These are phyloP conservation scores for Triticum urartu DNA, from an alignment of 176 grass and related monocot species.

Conservation along the genomic window DNA sequence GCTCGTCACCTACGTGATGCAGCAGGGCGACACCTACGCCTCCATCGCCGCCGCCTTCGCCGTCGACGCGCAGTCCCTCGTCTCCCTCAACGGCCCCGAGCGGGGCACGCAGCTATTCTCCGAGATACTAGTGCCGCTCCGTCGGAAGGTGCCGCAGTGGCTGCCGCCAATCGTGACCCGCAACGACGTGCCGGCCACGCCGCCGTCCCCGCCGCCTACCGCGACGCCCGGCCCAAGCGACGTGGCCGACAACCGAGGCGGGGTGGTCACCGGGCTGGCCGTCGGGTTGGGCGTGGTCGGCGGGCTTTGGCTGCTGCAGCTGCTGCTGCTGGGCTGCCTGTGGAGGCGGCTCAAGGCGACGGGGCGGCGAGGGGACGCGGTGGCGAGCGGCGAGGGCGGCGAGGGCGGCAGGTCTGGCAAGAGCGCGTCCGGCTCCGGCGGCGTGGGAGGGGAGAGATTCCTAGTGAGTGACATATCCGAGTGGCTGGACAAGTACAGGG, in stretches of 20 bases:
- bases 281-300: conserved; percentile 57
- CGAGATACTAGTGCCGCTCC: conserved; percentile 69
- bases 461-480: conserved; percentile 77
- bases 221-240: conserved; percentile 11
- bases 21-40: conserved; percentile 73
- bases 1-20: conserved; percentile 86
- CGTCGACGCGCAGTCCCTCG: conserved; percentile 51
- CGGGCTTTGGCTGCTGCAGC: conserved; percentile 50
- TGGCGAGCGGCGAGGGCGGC: conserved; percentile 18
- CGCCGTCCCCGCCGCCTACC: conserved; percentile 43
- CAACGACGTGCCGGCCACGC: conserved; percentile 26
- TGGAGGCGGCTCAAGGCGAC: conserved; percentile 49
- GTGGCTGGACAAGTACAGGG: conserved; percentile 93
- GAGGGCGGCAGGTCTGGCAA: conserved; percentile 33
- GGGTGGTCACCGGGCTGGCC: conserved; percentile 62
- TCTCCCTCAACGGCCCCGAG: conserved; percentile 76
- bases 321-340: conserved; percentile 47
- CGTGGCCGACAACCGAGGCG: conserved; percentile 35
- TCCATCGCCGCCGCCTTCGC: conserved; percentile 61
- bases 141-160: conserved; percentile 23
- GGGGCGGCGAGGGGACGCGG: conserved; percentile 4
- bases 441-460: conserved; percentile 33
- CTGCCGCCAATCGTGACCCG: conserved; percentile 62
- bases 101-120: conserved; percentile 13
- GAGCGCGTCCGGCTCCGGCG: conserved; percentile 29